Evolutionary conservation across 495 filamentous ascomycete species (phyloP).

Genomic region (Xylaria curta): DNA sequence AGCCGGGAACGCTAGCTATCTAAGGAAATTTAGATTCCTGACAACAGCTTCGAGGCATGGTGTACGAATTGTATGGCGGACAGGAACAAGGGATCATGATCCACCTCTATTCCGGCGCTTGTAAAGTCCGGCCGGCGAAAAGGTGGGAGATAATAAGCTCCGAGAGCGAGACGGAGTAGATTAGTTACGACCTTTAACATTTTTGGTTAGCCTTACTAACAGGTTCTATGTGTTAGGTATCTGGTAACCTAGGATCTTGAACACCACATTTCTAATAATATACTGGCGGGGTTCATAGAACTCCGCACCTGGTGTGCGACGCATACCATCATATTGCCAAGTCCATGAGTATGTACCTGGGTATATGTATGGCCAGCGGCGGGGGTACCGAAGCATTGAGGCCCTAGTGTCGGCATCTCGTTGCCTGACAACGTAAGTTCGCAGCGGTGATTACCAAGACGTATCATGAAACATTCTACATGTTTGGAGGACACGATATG

Average conservation of each 20-base stretch:
- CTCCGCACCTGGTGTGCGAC: neutral
- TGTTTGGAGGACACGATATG: neutral
- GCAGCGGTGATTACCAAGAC: neutral
- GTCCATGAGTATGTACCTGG: neutral
- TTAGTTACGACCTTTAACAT: neutral
- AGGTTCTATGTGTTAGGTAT: neutral
- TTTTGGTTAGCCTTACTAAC: neutral
- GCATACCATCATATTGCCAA: neutral
- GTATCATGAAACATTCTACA: neutral
- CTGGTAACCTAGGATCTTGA: neutral
- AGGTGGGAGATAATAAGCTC: neutral
- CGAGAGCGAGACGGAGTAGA: neutral
- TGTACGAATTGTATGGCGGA: neutral
- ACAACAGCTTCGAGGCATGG: too few relatives aligned
- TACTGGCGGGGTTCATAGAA: neutral
- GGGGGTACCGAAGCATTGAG: neutral
- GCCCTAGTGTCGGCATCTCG: neutral
- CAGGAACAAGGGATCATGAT: neutral
- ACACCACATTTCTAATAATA: neutral
- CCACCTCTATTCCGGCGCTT: neutral
- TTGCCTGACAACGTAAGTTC: neutral
- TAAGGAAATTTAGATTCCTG: too few relatives aligned
- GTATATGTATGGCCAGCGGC: neutral
- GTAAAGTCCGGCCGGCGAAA: neutral
- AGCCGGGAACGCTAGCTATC: too few relatives aligned